Evolutionary conservation across 2,329 filamentous ascomycete genomes (phyloP), one percentile per base, ranked within the genome.

Genomic region (Plenodomus lindquistii): DNA sequence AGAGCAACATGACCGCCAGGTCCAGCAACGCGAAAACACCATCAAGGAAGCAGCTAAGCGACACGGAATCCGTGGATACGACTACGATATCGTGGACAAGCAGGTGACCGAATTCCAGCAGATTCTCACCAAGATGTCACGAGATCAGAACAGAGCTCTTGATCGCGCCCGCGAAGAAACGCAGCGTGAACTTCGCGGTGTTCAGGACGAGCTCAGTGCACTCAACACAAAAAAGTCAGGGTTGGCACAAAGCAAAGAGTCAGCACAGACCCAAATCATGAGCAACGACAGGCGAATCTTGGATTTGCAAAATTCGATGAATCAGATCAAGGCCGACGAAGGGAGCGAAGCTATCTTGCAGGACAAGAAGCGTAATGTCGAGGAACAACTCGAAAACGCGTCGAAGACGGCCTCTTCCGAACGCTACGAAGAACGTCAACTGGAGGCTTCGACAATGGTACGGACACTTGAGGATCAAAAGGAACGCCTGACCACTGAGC

Each of bases 11-110:
- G 90, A 97, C 66, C 84, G 87, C 3, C 89, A 97, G 57, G 69
- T 96, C 3, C 78, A 84, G 59, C 78, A 82, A 37, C 87, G 93
- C 34, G 81, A 87, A 62, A 79, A 82, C 9, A 81, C 96, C 70
- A 85, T 97, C 46, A 90, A 86, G 55, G 86, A 92, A 48, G 85
- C 89, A 31, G 91, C 93, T 15, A 80, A 84, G 38, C 80, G 79
- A 20, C 89, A 96, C 70, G 85, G 84, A 49, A 89, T 99, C 54
- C 86, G 90, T 27, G 92, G 92, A 0, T 96, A 88, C 64, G 91
- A 96, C 54, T 83, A 86, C 17, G 85, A 91, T 11, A 75, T 96
- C 37, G 85, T 86, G 24, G 88, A 96, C 44, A 78, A 77, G 21
- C 84, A 89, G 46, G 85, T 96, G 31, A 79, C 82, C 34, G 81